Conservation (phyloP, 129 eudicot genomes). For the Arctium minus region DNA sequence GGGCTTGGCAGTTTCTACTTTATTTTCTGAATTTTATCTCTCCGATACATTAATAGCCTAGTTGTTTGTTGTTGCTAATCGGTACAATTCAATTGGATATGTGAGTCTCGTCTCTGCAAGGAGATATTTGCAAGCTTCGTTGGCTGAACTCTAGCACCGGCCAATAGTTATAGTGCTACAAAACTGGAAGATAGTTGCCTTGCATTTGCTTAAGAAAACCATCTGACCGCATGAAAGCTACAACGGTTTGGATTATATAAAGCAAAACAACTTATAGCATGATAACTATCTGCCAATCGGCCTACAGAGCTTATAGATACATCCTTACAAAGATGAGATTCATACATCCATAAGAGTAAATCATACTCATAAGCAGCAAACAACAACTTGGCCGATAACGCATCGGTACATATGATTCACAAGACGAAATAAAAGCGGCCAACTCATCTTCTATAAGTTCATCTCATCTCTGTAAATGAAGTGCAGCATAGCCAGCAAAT, state of each 20-base stretch:
- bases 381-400: neutral
- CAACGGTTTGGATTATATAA: neutral
- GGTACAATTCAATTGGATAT: neutral
- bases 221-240: neutral
- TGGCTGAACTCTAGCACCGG: neutral
- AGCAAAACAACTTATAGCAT: neutral
- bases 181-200: neutral
- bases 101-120: neutral
- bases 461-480: neutral
- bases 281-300: neutral
- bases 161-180: neutral
- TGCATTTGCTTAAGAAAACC: neutral
- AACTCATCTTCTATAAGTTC: neutral
- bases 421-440: neutral
- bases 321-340: neutral
- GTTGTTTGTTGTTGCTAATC: no score
- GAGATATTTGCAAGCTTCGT: neutral
- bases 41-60: neutral
- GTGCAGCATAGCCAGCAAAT: neutral
- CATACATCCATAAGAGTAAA: neutral
- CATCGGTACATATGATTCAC: no score
- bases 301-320: neutral
- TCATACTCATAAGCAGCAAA: neutral
- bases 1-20: neutral
- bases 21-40: neutral